Evolutionary conservation across 2,329 filamentous ascomycete species (phyloP).

Genomic region (Apiospora pterosperma): DNA sequence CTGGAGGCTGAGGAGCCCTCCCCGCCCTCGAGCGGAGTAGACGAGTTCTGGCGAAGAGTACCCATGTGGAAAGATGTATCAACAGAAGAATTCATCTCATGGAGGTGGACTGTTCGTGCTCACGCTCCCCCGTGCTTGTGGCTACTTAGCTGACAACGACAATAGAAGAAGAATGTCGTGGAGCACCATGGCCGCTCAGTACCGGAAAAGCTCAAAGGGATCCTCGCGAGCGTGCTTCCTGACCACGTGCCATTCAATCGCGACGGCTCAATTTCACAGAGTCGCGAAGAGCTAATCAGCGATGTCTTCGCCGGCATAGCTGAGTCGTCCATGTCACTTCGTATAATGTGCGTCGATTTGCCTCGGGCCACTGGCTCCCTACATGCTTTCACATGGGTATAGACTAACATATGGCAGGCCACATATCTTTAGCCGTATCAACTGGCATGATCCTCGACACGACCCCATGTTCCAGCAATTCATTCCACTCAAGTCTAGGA

Average conservation of each 20-base stretch:
- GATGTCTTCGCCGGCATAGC: constrained; percentile 52
- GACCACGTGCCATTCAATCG: constrained; percentile 39
- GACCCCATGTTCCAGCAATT: constrained; percentile 61
- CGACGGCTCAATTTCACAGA: constrained; percentile 32
- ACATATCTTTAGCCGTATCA: constrained; percentile 54
- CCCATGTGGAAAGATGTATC: constrained; percentile 46
- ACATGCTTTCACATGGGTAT: background rate
- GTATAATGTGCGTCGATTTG: constrained; percentile 43
- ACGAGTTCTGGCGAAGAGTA: constrained; percentile 50
- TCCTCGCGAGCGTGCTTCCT: constrained; percentile 49
- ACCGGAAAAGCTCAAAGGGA: constrained; percentile 38
- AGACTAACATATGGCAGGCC: constrained; percentile 33
- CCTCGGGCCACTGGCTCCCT: background rate
- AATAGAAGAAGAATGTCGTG: constrained; percentile 46
- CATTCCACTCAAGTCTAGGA: constrained; percentile 50
- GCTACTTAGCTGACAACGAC: constrained; percentile 5
- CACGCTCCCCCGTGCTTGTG: constrained; percentile 3
- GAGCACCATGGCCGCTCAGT: constrained; percentile 32
- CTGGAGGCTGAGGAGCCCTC: background rate
- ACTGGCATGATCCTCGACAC: constrained; percentile 56
- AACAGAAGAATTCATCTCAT: constrained; percentile 46
- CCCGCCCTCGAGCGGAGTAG: constrained; percentile 6
- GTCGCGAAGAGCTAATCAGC: constrained; percentile 48
- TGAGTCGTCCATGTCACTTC: constrained; percentile 55
- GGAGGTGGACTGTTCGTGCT: constrained; percentile 47